Base-by-base conservation (phyloP, 1,284 basidiomycete species). In the Coniophora puteana region DNA sequence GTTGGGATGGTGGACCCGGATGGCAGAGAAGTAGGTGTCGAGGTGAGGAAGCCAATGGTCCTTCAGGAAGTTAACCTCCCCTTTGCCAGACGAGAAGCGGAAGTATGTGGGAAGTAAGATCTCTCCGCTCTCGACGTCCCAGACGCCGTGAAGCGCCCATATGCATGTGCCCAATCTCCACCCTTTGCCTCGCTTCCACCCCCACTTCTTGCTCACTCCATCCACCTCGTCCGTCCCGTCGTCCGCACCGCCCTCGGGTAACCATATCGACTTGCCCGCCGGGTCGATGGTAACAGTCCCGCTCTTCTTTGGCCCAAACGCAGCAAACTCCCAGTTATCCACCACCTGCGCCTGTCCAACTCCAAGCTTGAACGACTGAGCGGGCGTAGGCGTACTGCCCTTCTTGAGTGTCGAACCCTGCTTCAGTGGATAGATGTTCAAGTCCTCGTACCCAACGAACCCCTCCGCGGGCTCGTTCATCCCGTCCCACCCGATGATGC, bases 401-500 rank as follows among this genome's bases (percentile, higher is more conserved):
- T 91, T 93, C 56, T 87, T 87, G 32, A 93, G 67, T 8, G 80
- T 78, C 1, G 79, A 76, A 3, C 79, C 80, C 55, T 92, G 88
- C 33, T 74, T 66, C 10, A 67, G 66, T 1, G 89, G 86, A 17
- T 82, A 77, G 5, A 57, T 51, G 41, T 75, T 77, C n/a, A 98
- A 68, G 59, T 94, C 80, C 1, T 72, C 64, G 59, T 85, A 83
- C 1, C 89, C 89, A 35, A 89, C 77, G 44, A 94, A 71, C 0
- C 94, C 95, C 49, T 93, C 90, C 34, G 83, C 86, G 0, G 95
- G 94, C 63, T 99, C 95, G 61, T 98, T 98, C 65, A 98, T 69
- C 53, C 84, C 89, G 60, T 99, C 95, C 95, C 95, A 98, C 0
- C 95, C 95, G 43, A 98, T 83, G 18, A 99, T 79, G 49, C 90